phyloP scores from a whole-genome alignment of 2,329 filamentous ascomycete genomes.

The Neopestalotiopsis rosae region DNA sequence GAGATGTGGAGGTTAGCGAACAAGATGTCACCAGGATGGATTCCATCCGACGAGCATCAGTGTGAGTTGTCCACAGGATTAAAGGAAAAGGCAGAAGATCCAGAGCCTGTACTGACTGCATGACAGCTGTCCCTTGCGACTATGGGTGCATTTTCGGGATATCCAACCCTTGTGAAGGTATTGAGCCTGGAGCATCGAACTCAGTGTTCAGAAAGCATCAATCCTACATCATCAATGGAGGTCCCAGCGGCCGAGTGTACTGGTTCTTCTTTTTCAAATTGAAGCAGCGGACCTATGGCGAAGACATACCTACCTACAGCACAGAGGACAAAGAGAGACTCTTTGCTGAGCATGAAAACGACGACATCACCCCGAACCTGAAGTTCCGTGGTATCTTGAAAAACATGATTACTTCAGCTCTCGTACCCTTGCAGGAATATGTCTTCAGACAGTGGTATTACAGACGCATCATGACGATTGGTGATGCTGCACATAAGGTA shows the following conservation, averaged over 20 bases:
- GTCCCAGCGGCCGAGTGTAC: neutral
- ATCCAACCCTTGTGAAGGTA: neutral
- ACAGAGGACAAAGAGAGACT: conserved; percentile 2
- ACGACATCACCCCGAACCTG: neutral
- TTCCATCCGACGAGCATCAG: neutral
- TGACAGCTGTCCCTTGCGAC: conserved; percentile 1
- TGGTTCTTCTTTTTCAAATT: conserved; percentile 3
- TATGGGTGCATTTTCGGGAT: conserved; percentile 5
- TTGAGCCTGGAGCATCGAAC: conserved; percentile 1
- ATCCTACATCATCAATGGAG: conserved; percentile 5
- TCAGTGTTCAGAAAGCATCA: neutral
- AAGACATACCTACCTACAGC: conserved; percentile 16
- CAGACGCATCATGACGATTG: conserved; percentile 43
- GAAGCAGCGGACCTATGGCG: neutral
- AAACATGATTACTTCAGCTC: conserved; percentile 23
- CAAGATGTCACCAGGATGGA: conserved; percentile 4
- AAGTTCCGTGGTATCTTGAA: conserved; percentile 34
- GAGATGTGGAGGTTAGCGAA: conserved; percentile 17
- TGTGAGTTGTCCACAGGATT: neutral
- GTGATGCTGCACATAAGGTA: conserved; percentile 49
- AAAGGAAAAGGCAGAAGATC: neutral
- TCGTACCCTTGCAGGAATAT: conserved; percentile 37
- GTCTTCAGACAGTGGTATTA: conserved; percentile 45
- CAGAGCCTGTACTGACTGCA: neutral
- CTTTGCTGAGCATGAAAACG: neutral